Evolutionary conservation across 2,329 filamentous ascomycete genomes (phyloP).

Genomic region (Raffaelea arxii): DNA sequence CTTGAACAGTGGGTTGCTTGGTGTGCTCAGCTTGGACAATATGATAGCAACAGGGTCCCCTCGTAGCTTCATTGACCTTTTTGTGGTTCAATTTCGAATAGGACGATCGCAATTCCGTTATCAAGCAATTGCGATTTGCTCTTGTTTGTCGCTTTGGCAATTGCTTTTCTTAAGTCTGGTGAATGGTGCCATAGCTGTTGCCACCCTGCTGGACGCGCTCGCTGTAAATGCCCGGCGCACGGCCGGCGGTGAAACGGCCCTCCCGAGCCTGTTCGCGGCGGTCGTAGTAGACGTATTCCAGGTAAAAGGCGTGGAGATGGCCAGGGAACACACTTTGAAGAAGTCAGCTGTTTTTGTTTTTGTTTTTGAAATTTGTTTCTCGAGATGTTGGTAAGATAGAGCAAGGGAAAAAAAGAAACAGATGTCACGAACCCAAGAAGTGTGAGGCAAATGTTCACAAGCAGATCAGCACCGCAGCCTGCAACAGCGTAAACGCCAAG

Average conservation of each 20-base stretch:
- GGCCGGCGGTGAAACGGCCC: conserved; percentile 42
- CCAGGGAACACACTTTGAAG: conserved; percentile 58
- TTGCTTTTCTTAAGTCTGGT: conserved; percentile 12
- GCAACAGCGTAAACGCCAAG: conserved; percentile 54
- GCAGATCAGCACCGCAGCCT: conserved; percentile 54
- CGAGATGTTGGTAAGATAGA: not conserved
- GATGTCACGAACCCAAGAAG: conserved; percentile 43
- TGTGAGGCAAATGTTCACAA: conserved; percentile 59
- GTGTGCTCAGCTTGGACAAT: too few relatives aligned
- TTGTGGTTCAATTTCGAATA: too few relatives aligned
- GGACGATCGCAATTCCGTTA: too few relatives aligned
- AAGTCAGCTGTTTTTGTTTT: conserved; percentile 3
- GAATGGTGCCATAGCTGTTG: conserved; percentile 30
- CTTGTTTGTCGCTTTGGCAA: too few relatives aligned
- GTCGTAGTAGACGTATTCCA: conserved; percentile 76
- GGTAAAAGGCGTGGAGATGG: conserved; percentile 70
- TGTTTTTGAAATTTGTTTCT: not conserved
- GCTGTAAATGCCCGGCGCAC: conserved; percentile 62
- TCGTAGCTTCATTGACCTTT: too few relatives aligned
- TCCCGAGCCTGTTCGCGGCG: conserved; percentile 53
- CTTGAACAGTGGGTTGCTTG: too few relatives aligned
- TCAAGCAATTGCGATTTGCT: too few relatives aligned
- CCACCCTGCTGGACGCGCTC: conserved; percentile 65
- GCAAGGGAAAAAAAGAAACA: not conserved
- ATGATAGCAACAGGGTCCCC: too few relatives aligned